phyloP scores from a whole-genome alignment of 2,329 filamentous ascomycete species.

The Talaromyces sp. region DNA sequence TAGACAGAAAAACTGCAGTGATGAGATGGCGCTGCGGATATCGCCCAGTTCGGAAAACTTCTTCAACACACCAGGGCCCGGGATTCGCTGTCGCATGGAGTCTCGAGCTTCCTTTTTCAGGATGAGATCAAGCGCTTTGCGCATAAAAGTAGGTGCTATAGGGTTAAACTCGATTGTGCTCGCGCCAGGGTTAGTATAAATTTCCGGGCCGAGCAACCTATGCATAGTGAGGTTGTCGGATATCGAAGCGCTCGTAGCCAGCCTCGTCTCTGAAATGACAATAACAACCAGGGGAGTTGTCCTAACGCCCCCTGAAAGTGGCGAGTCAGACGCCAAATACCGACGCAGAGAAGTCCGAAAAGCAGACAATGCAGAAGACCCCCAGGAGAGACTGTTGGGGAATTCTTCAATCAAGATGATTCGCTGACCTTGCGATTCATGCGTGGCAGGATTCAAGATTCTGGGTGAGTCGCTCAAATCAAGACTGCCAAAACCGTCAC shows the following conservation, averaged over 20 bases:
- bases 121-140: constrained; percentile 75
- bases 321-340: constrained; percentile 61
- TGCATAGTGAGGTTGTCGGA: constrained; percentile 92
- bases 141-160: constrained; percentile 78
- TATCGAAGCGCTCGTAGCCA: constrained; percentile 77
- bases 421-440: constrained; percentile 22
- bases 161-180: constrained; percentile 87
- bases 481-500: constrained; percentile 73
- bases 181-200: constrained; percentile 73
- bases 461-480: constrained; percentile 35
- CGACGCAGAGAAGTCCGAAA: constrained; percentile 72
- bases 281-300: constrained; percentile 71
- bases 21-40: constrained; percentile 84
- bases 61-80: constrained; percentile 73
- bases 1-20: constrained; percentile 86
- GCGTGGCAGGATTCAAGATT: constrained; percentile 4
- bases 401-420: constrained; percentile 78
- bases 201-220: constrained; percentile 78
- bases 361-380: constrained; percentile 58
- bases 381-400: constrained; percentile 66
- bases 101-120: constrained; percentile 79
- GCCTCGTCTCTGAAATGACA: constrained; percentile 82
- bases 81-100: constrained; percentile 68
- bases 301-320: constrained; percentile 22
- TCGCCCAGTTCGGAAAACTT: constrained; percentile 82